These are phyloP conservation scores for Vitis hybrid DNA, from an alignment of 177 flowering plant genomes.

Conservation along the genomic window DNA sequence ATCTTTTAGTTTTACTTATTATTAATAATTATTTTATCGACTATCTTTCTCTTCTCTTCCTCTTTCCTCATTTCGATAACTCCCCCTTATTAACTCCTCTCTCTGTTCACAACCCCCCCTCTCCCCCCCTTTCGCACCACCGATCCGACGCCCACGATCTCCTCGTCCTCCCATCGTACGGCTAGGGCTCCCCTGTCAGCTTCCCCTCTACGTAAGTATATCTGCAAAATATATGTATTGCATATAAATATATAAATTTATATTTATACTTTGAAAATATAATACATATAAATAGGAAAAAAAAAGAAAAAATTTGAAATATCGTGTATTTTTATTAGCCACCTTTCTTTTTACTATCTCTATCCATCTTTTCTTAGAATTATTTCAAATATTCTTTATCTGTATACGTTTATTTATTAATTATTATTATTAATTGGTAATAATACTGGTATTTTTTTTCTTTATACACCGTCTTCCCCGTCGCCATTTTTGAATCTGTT, in stretches of 20 bases:
- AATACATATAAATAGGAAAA: too few relatives aligned
- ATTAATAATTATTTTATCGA: neutral
- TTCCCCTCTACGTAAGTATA: slow-evolving; percentile 27
- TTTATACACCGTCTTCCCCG: neutral
- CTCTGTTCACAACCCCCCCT: neutral
- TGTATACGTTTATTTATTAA: neutral
- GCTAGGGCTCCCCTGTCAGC: slow-evolving; percentile 25
- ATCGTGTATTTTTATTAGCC: slow-evolving; percentile 12
- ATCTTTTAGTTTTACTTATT: neutral
- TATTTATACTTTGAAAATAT: too few relatives aligned
- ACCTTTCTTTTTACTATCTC: neutral
- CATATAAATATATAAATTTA: too few relatives aligned
- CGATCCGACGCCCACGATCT: slow-evolving; percentile 32
- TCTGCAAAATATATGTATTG: too few relatives aligned
- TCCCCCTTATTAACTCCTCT: slow-evolving; percentile 5
- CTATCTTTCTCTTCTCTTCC: neutral
- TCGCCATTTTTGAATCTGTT: slow-evolving; percentile 1
- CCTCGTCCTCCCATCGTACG: slow-evolving; percentile 27
- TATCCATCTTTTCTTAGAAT: neutral
- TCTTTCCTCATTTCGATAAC: slow-evolving; percentile 19
- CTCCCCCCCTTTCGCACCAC: neutral
- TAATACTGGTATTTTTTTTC: neutral
- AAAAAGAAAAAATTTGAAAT: too few relatives aligned
- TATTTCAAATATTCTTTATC: too few relatives aligned
- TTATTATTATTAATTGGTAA: neutral